Evolutionary conservation across 2,329 filamentous ascomycete genomes (phyloP), one percentile per base, ranked within the genome.

Genomic region (Colletotrichum liaoningense): DNA sequence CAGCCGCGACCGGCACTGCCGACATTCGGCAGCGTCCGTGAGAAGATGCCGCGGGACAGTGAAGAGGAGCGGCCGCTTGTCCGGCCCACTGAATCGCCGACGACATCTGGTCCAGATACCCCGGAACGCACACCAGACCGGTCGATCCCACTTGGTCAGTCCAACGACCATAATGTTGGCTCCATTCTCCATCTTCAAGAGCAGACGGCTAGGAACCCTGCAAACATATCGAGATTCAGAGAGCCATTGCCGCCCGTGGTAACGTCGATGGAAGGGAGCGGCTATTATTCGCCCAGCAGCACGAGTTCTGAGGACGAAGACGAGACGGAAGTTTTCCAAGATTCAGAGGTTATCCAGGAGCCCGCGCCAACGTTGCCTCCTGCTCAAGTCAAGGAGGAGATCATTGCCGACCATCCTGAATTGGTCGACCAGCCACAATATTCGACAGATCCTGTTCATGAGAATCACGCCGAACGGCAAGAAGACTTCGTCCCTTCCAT

Each of bases 1-100:
- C 91, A 91, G 76, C 93, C 93, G n/a, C 86, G 93, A 38, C 93
- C 93, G 7, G 91, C 91, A 1, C 83, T 95, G 49, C 93, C 93
- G 1, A 92, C 88, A 1, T 95, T 95, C 80, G 93, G 93, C 22
- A 95, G 93, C 78, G 86, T 95, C 26, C 88, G 92, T 26, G 90
- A 92, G 33, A 91, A 89, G 80, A 91, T 90, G 75, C 79, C 82
- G 8, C 87, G 84, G 52, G 87, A 90, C 63, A 77, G 83, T 0
- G 84, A 88, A 77, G 92, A 92, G 77, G 92, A 92, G 77, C 85
- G 90, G 2, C 86, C 88, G 0, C 83, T 92, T 59, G 89, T 92
- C 49, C 86, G 89, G 33, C 90, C 90, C 7, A 75, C 82, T 5
- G 87, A 88, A 42, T 73, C 78, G 2, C 76, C 82, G 63, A 78